Evolutionary conservation across 140 eudicot genomes (phyloP).

Genomic region (Bidens hawaiensis): DNA sequence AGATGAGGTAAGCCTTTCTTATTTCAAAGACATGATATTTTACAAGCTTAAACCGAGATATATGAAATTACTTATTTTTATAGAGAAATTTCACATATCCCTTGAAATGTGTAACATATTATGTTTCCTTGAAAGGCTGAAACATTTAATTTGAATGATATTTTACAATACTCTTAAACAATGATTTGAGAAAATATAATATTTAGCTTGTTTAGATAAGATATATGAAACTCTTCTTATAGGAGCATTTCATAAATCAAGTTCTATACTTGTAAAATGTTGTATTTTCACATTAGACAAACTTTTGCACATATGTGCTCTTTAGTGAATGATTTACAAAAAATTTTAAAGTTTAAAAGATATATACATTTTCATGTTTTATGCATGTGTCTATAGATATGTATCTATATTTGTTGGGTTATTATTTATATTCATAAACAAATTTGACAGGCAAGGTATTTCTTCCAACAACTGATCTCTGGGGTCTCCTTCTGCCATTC

Average conservation of each 20-base stretch:
- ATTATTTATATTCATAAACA: background rate
- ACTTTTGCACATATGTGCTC: background rate
- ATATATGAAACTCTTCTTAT: background rate
- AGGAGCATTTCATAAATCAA: background rate
- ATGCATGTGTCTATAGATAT: no score
- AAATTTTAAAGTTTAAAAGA: background rate
- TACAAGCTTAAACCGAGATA: no score
- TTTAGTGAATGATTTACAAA: background rate
- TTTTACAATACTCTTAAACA: background rate
- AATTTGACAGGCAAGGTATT: constrained; percentile 65
- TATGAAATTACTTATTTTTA: background rate
- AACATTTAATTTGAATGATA: background rate
- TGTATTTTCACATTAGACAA: background rate
- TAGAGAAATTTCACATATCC: background rate
- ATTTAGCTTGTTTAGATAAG: background rate
- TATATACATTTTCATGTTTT: background rate
- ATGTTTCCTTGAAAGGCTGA: background rate
- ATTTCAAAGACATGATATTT: no score
- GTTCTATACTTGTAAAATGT: background rate
- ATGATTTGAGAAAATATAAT: no score
- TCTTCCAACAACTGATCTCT: constrained; percentile 84
- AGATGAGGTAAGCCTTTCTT: constrained; percentile 37
- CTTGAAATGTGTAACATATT: background rate
- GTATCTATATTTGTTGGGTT: no score
- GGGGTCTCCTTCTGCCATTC: constrained; percentile 85